Conservation (phyloP, 345 rosid species). For the Sonneratia caseolaris region DNA sequence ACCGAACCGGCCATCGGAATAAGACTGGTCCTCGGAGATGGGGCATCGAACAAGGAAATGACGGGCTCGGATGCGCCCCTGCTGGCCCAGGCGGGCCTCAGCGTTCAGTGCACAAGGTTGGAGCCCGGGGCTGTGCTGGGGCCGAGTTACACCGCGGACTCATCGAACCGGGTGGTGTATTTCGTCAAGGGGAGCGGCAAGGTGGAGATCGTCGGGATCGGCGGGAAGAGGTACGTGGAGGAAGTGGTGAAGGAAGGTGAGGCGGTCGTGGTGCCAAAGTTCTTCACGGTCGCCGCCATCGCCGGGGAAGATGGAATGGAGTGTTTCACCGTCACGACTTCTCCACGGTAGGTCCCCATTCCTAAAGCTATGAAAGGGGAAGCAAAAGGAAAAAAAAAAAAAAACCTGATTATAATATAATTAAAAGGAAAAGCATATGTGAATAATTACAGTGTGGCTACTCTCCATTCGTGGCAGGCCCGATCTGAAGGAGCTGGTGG, state of each 20-base stretch:
- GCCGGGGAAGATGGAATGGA: conserved; percentile 67
- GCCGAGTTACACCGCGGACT: conserved; percentile 86
- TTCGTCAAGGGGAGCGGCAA: conserved; percentile 67
- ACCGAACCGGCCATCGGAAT: neutral
- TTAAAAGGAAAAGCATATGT: too few relatives aligned
- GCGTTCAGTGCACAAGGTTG: conserved; percentile 75
- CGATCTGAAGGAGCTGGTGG: conserved; percentile 75
- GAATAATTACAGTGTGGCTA: too few relatives aligned
- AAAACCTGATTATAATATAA: too few relatives aligned
- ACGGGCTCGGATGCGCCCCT: conserved; percentile 81
- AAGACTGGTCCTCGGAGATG: neutral
- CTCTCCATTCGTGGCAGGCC: too few relatives aligned
- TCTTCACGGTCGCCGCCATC: conserved; percentile 69
- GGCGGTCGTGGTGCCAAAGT: conserved; percentile 74
- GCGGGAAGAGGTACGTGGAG: conserved; percentile 60
- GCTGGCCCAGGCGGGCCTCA: conserved; percentile 73
- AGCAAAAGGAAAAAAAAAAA: too few relatives aligned
- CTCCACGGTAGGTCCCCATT: conserved; percentile 51
- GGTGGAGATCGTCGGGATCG: conserved; percentile 63
- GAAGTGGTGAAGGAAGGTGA: conserved; percentile 56
- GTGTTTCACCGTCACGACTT: conserved; percentile 81
- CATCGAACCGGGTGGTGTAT: conserved; percentile 72
- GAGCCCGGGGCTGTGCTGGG: conserved; percentile 76
- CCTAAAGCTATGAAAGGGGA: too few relatives aligned
- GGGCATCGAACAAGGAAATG: neutral